A percentile compares a stretch with the other conserved stretches of the same genome.
These are phyloP conservation scores for Hericium coralloides DNA, from an alignment of 768 basidiomycete species.

Conservation along the genomic window DNA sequence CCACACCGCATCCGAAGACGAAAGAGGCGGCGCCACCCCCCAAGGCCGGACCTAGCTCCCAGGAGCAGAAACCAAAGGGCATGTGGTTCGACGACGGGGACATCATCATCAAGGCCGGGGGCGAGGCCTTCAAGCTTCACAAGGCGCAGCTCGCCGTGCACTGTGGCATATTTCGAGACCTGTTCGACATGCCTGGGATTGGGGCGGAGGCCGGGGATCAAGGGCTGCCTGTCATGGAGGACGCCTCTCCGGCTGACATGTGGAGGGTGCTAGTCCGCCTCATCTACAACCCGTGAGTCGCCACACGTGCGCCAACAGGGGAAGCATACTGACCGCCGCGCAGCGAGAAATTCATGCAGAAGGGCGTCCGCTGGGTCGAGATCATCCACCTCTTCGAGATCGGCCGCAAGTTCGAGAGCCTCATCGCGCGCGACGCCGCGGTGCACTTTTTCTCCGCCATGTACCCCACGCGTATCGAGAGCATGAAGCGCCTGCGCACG, in stretches of 20 bases:
- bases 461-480: constrained; percentile 1
- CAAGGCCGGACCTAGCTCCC: too few species aligned
- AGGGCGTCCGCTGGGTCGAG: not conserved
- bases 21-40: too few species aligned
- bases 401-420: not conserved
- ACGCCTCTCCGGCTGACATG: not conserved
- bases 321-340: too few species aligned
- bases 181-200: not conserved
- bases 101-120: not conserved
- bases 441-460: not conserved
- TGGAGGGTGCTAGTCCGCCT: not conserved
- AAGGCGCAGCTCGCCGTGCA: not conserved
- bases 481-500: not conserved
- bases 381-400: not conserved
- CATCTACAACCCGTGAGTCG: not conserved
- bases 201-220: not conserved
- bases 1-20: too few species aligned
- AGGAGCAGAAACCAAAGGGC: not conserved
- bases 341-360: not conserved
- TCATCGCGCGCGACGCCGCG: not conserved
- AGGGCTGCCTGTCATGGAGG: not conserved
- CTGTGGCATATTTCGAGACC: not conserved
- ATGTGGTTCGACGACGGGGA: not conserved
- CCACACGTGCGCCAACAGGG: not conserved
- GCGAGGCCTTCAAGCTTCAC: not conserved